Evolutionary conservation across 2,329 filamentous ascomycete species (phyloP).

Genomic region (Ascochyta pisi): DNA sequence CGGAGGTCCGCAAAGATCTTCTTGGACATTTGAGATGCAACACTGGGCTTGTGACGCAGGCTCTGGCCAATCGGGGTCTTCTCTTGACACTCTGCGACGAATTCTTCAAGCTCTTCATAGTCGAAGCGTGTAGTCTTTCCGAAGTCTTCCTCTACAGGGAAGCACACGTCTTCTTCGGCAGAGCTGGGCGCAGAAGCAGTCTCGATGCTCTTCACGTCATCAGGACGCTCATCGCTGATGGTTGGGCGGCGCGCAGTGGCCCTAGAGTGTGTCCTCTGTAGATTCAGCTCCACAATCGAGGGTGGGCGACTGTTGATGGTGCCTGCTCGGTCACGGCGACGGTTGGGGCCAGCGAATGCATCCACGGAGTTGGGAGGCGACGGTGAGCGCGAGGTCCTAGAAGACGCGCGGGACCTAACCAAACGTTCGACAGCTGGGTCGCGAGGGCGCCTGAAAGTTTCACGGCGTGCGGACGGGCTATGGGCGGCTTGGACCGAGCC

Average conservation of each 20-base stretch:
- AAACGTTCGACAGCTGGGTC: slow-evolving; percentile 43
- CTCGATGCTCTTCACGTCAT: slow-evolving; percentile 64
- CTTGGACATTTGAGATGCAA: slow-evolving; percentile 53
- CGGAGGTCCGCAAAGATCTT: slow-evolving; percentile 70
- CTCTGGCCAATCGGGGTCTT: slow-evolving; percentile 56
- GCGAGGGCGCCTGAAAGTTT: slow-evolving; percentile 53
- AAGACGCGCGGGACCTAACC: slow-evolving; percentile 56
- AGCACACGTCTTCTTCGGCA: slow-evolving; percentile 88
- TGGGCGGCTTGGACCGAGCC: slow-evolving; percentile 50
- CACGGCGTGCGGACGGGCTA: slow-evolving; percentile 51
- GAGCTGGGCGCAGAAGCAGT: slow-evolving; percentile 71
- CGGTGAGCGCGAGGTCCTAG: slow-evolving; percentile 67
- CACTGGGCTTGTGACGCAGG: slow-evolving; percentile 48
- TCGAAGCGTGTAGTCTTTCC: slow-evolving; percentile 83
- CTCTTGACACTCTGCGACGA: slow-evolving; percentile 69
- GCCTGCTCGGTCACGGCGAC: slow-evolving; percentile 78
- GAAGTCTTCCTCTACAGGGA: slow-evolving; percentile 74
- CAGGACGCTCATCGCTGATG: slow-evolving; percentile 65
- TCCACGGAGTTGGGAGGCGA: slow-evolving; percentile 98
- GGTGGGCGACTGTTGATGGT: slow-evolving; percentile 65
- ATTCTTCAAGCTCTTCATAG: slow-evolving; percentile 92
- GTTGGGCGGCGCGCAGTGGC: slow-evolving; percentile 68
- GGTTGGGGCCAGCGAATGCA: slow-evolving; percentile 90
- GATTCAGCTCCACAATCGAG: slow-evolving; percentile 63
- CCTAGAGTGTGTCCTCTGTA: slow-evolving; percentile 75